Percentiles rank a stretch among this genome's conserved stretches.
phyloP scores from a whole-genome alignment of 805 yeast species.

The Candida ulmi region DNA sequence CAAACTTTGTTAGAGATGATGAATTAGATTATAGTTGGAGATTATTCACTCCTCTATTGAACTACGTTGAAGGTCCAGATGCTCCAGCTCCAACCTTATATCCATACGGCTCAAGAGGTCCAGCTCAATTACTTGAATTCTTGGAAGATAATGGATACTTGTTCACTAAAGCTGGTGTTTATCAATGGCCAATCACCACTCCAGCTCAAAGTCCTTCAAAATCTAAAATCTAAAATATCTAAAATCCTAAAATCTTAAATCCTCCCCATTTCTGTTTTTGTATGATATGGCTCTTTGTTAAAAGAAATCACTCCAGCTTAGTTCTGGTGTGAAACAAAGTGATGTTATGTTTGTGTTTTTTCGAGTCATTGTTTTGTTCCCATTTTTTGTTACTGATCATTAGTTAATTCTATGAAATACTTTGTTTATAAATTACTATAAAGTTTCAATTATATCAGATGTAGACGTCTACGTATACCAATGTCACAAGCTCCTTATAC shows the following conservation, averaged over 20 bases:
- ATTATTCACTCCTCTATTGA: conserved; percentile 85
- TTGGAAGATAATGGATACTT: conserved; percentile 67
- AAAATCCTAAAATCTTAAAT: not conserved
- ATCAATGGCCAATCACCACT: conserved; percentile 88
- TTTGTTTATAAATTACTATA: too few relatives aligned
- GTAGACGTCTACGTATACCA: too few relatives aligned
- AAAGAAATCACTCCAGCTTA: too few relatives aligned
- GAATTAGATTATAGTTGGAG: conserved; percentile 93
- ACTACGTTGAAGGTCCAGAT: conserved; percentile 66
- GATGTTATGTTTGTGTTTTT: not conserved
- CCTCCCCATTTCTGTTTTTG: not conserved
- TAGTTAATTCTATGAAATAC: not conserved
- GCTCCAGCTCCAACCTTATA: conserved; percentile 65
- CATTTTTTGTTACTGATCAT: too few relatives aligned
- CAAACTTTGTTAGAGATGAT: conserved; percentile 96
- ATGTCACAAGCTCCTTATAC: too few relatives aligned
- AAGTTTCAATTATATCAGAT: too few relatives aligned
- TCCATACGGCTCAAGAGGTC: conserved; percentile 92
- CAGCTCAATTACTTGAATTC: conserved; percentile 55
- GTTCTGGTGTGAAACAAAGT: not conserved
- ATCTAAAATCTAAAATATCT: conserved; percentile 2
- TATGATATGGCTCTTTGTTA: too few relatives aligned
- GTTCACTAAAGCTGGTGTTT: conserved; percentile 55
- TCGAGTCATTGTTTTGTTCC: not conserved
- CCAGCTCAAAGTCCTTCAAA: conserved; percentile 21